Evolutionary conservation across 2,329 filamentous ascomycete genomes (phyloP).

Genomic region (Aschersonia sp.): DNA sequence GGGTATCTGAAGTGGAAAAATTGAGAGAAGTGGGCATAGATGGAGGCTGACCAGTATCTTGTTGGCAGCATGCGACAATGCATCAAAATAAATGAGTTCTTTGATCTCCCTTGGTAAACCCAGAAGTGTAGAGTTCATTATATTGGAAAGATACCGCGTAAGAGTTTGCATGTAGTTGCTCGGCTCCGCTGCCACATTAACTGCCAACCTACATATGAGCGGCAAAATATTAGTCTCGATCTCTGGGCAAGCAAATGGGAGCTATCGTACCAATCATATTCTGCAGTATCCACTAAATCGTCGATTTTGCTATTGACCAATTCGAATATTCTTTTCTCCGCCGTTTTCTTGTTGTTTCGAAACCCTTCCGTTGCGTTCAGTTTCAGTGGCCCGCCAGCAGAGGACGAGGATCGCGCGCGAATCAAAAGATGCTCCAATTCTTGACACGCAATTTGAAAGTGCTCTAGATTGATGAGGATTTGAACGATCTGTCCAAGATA

Average conservation of each 20-base stretch:
- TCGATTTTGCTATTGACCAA: constrained; percentile 98
- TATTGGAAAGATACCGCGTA: constrained; percentile 84
- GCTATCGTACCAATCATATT: constrained; percentile 68
- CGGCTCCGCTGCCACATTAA: constrained; percentile 52
- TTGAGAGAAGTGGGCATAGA: not conserved
- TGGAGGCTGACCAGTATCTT: constrained; percentile 52
- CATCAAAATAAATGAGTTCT: constrained; percentile 95
- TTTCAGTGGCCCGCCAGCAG: constrained; percentile 65
- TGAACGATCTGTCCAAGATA: constrained; percentile 97
- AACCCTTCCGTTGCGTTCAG: constrained; percentile 79
- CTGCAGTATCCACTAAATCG: constrained; percentile 88
- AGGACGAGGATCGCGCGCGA: constrained; percentile 67
- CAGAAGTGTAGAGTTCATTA: constrained; percentile 88
- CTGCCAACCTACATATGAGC: constrained; percentile 26
- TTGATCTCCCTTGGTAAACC: constrained; percentile 94
- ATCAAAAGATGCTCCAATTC: constrained; percentile 81
- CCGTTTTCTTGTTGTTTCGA: constrained; percentile 80
- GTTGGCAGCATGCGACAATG: constrained; percentile 76
- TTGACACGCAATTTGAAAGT: constrained; percentile 86
- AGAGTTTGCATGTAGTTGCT: constrained; percentile 93
- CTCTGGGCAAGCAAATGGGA: too few relatives aligned
- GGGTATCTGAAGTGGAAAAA: not conserved
- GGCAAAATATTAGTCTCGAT: not conserved
- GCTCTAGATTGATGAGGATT: constrained; percentile 92
- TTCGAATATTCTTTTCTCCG: constrained; percentile 96